Conservation (phyloP, 2,329 filamentous ascomycete species). For the Falciphora oryzae region DNA sequence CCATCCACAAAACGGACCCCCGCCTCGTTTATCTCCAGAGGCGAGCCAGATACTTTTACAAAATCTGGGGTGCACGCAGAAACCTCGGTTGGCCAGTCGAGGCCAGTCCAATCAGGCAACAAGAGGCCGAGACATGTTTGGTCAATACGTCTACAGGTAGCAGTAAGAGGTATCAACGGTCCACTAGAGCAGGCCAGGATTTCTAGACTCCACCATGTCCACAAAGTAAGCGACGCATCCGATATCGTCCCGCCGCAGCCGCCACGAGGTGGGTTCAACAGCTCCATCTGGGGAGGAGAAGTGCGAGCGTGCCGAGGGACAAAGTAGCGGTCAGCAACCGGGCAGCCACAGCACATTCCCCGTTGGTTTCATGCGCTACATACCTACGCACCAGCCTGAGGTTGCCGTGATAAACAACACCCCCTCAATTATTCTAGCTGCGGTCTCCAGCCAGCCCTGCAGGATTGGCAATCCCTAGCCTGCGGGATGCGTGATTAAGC, state of each 20-base stretch:
- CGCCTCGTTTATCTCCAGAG: not conserved
- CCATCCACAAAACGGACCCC: not conserved
- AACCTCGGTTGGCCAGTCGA: not conserved
- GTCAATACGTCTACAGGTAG: too few species aligned
- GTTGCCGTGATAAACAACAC: not conserved
- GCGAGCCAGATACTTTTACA: too few species aligned
- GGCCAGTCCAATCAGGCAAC: not conserved
- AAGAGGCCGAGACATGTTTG: not conserved
- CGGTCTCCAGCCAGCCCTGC: not conserved
- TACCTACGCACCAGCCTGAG: too few species aligned
- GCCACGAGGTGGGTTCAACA: not conserved
- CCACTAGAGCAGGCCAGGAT: not conserved
- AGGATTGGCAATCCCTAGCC: not conserved
- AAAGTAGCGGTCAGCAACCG: not conserved
- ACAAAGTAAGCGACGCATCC: not conserved
- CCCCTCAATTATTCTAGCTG: not conserved
- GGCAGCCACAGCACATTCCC: too few species aligned
- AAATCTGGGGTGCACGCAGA: not conserved
- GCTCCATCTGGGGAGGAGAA: too few species aligned
- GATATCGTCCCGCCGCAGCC: not conserved
- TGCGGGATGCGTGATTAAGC: not conserved
- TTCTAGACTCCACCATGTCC: not conserved
- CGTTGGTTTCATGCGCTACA: too few species aligned
- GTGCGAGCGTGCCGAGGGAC: not conserved
- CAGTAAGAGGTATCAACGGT: not conserved